Conservation (phyloP, 2,329 filamentous ascomycete species). For the Epicoccum nigrum region DNA sequence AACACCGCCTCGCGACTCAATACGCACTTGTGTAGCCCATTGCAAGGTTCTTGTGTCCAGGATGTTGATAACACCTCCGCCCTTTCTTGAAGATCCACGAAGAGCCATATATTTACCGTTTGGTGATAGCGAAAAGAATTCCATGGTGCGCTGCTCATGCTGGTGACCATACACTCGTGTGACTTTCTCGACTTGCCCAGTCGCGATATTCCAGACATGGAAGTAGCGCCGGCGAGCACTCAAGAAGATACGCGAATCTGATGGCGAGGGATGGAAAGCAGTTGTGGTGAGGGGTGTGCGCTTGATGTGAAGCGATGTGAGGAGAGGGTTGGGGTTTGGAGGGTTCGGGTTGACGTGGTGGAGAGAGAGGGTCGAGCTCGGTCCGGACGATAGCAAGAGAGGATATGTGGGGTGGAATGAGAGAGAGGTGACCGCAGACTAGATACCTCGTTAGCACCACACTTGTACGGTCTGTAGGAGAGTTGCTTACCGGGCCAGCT, state of each 20-base stretch:
- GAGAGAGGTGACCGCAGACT: slow-evolving; percentile 78
- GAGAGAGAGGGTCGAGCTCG: slow-evolving; percentile 82
- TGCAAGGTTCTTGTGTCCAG: slow-evolving; percentile 80
- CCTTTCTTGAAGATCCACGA: slow-evolving; percentile 78
- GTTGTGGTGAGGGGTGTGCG: slow-evolving; percentile 84
- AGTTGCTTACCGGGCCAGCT: slow-evolving; percentile 65
- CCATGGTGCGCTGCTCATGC: slow-evolving; percentile 88
- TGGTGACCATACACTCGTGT: slow-evolving; percentile 75
- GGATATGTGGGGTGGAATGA: slow-evolving; percentile 90
- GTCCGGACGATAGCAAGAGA: slow-evolving; percentile 86
- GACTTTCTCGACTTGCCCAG: slow-evolving; percentile 82
- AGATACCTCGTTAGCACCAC: slow-evolving; percentile 18
- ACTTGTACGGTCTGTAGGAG: neutral
- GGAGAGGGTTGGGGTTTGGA: slow-evolving; percentile 80
- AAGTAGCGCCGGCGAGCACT: slow-evolving; percentile 89
- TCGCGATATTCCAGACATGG: slow-evolving; percentile 88
- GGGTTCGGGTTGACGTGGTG: slow-evolving; percentile 84
- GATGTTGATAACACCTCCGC: slow-evolving; percentile 86
- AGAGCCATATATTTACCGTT: slow-evolving; percentile 87
- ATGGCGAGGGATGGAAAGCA: slow-evolving; percentile 72
- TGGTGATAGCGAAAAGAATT: slow-evolving; percentile 84
- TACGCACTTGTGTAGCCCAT: slow-evolving; percentile 81
- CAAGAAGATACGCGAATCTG: slow-evolving; percentile 82
- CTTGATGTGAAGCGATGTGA: slow-evolving; percentile 88
- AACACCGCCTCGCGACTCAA: slow-evolving; percentile 82